Evolutionary conservation across 1,284 basidiomycete species (phyloP).

Genomic region (Trichosporon coremiiforme): DNA sequence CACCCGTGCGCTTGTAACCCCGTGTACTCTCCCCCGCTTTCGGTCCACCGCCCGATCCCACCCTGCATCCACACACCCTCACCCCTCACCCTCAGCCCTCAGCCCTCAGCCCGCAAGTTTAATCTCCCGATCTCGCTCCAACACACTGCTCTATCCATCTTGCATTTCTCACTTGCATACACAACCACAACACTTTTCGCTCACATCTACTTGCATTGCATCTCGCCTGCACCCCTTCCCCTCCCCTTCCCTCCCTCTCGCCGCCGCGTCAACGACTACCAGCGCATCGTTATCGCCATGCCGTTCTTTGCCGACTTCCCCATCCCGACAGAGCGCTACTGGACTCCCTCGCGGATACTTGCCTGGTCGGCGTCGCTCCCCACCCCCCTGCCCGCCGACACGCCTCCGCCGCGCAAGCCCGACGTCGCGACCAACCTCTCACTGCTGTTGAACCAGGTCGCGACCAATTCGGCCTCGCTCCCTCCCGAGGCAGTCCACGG

Average conservation of each 20-base stretch:
- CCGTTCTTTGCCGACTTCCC: conserved; percentile 15
- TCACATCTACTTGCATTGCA: too few species aligned
- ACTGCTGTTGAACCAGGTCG: conserved; percentile 1
- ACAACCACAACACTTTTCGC: too few species aligned
- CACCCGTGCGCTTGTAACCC: background rate
- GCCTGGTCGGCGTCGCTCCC: conserved; percentile 15
- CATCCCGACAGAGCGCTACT: conserved; percentile 17
- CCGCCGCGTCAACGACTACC: background rate
- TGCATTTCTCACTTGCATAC: background rate
- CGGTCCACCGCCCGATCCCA: conserved; percentile 5
- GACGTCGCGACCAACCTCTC: conserved; percentile 15
- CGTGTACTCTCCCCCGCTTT: background rate
- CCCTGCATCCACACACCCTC: too few species aligned
- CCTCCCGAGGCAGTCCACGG: conserved; percentile 8
- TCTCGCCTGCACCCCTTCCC: background rate
- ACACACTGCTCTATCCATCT: background rate
- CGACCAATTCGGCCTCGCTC: background rate
- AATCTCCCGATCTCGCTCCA: background rate
- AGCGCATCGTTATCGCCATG: background rate
- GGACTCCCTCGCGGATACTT: conserved; percentile 14
- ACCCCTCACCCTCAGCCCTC: too few species aligned
- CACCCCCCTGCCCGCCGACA: conserved; percentile 9
- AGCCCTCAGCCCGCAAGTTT: too few species aligned
- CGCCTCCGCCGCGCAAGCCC: conserved; percentile 9
- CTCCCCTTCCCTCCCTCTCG: background rate